These are phyloP conservation scores for Taxillus chinensis DNA, from an alignment of 164 flowering plant species.

Conservation along the genomic window DNA sequence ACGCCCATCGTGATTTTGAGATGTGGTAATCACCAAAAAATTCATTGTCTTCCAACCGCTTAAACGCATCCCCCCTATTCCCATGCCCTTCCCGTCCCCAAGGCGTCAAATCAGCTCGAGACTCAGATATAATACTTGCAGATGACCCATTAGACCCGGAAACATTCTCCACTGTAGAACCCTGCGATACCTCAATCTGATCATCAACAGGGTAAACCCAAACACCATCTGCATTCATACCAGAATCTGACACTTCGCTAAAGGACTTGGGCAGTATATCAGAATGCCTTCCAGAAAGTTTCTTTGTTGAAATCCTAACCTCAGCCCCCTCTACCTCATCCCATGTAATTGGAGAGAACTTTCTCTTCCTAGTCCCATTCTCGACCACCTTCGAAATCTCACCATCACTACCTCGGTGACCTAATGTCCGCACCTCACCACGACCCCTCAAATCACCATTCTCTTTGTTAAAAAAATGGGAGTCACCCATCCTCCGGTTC, in stretches of 20 bases:
- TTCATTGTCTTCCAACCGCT: constrained; percentile 25
- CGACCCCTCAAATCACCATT: constrained; percentile 3
- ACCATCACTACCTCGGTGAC: background rate
- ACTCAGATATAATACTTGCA: constrained; percentile 7
- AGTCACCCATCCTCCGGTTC: constrained; percentile 9
- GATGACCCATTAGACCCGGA: background rate
- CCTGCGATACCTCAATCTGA: constrained; percentile 1
- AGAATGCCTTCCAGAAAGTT: background rate
- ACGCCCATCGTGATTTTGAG: constrained; percentile 54
- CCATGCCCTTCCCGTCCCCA: constrained; percentile 1
- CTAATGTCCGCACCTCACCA: constrained; percentile 1
- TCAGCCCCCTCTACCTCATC: constrained; percentile 27
- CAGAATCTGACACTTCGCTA: background rate
- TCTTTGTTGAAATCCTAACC: constrained; percentile 9
- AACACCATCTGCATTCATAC: background rate
- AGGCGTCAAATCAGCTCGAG: constrained; percentile 8
- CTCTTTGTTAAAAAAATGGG: constrained; percentile 8
- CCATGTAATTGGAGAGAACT: constrained; percentile 40
- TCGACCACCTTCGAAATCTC: background rate
- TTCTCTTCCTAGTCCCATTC: constrained; percentile 17
- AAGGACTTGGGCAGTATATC: background rate
- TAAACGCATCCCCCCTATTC: constrained; percentile 14
- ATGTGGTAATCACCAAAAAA: constrained; percentile 20
- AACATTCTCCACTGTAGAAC: background rate
- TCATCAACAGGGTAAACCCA: background rate